phyloP scores from a whole-genome alignment of 2,329 filamentous ascomycete species.

The Lizonia empirigonia region DNA sequence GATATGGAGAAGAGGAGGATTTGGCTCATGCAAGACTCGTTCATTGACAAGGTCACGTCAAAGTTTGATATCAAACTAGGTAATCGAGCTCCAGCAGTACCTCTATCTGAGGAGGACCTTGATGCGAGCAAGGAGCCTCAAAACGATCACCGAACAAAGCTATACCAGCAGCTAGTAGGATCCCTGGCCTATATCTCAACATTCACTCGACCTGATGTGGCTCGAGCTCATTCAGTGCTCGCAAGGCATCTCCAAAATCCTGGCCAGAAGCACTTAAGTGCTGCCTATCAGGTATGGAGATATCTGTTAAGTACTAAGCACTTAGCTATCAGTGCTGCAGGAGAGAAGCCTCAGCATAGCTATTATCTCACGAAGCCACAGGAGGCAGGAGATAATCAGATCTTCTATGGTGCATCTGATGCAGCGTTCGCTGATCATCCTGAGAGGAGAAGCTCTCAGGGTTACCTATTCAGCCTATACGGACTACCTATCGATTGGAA shows the following conservation, averaged over 20 bases:
- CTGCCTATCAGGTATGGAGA: too few relatives aligned
- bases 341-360: too few relatives aligned
- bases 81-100: not conserved
- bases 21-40: slow-evolving; percentile 5
- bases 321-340: too few relatives aligned
- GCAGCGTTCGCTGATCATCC: slow-evolving; percentile 24
- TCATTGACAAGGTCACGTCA: not conserved
- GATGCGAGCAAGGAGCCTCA: too few relatives aligned
- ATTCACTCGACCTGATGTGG: slow-evolving; percentile 18
- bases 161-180: slow-evolving; percentile 20
- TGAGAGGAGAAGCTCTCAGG: slow-evolving; percentile 21
- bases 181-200: slow-evolving; percentile 18
- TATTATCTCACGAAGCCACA: too few relatives aligned
- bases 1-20: slow-evolving; percentile 4
- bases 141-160: too few relatives aligned
- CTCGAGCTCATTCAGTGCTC: slow-evolving; percentile 9
- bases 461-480: slow-evolving; percentile 30
- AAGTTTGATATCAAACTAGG: slow-evolving; percentile 4
- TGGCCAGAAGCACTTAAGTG: too few relatives aligned
- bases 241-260: slow-evolving; percentile 3
- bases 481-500: slow-evolving; percentile 21
- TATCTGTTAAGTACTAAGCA: too few relatives aligned
- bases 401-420: slow-evolving; percentile 26
- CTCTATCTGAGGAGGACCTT: not conserved
- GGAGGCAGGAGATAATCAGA: not conserved